Base-by-base conservation (phyloP, 2,329 filamentous ascomycete species). In the Aschersonia sp. region DNA sequence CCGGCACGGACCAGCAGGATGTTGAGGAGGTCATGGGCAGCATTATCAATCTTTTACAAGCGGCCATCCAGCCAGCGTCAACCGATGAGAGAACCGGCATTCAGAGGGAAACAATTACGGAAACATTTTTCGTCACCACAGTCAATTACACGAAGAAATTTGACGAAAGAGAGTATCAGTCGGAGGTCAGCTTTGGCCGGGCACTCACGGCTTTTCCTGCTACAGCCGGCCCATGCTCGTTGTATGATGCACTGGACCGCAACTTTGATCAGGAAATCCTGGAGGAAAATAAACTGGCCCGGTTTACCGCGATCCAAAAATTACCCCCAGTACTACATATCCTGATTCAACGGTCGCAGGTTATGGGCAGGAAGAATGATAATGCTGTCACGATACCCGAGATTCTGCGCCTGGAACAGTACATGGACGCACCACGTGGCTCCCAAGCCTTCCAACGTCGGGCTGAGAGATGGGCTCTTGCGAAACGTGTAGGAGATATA, bases 21-120 rank as follows among this genome's bases (percentile, higher is more conserved):
- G 90, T 96, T 5, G 88, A 88, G 10, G 92, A 98, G 64, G 90
- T 96, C 43, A 89, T 96, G 68, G 87, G 87, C 50, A 92, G 90
- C 57, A 85, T 95, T 30, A 78, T 96, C 50, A 88, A 90, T 58
- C 84, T 92, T 46, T 71, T 96, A n/a, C 85, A 92, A 57, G 88
- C 86, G 46, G 89, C 90, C 2, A 89, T 97, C 58, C 81, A 76
- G 49, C 77, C 87, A 5, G 75, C 74, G n/a, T 76, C 74, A 4
- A 78, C 86, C 50, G 62, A 68, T 49, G 66, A 73, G 6, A 75
- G 63, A 32, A 69, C 81, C 43, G 84, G 83, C 4, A 83, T 94
- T 53, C 90, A 96, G 62, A 67, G 81, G 22, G 92, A 97, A 60
- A 73, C 79, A 49, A 79, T 95, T 52, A 87, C 87, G 63, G 71